Evolutionary conservation across 805 yeast species (phyloP).

Genomic region (Ogataea pini): DNA sequence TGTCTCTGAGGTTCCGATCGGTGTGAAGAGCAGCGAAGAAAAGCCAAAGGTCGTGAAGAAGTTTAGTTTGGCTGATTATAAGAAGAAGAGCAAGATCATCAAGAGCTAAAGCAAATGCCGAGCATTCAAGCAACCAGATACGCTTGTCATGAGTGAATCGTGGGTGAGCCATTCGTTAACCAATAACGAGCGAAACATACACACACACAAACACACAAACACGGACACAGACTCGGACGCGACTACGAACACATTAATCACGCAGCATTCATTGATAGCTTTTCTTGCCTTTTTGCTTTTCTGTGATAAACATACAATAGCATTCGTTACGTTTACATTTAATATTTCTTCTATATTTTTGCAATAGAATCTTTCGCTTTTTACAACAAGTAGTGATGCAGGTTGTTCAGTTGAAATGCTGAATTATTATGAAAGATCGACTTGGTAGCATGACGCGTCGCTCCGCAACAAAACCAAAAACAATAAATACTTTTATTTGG

Average conservation of each 20-base stretch:
- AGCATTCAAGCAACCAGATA: no score
- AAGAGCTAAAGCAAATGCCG: conserved; percentile 10
- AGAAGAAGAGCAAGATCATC: conserved; percentile 41
- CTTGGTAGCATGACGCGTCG: no score
- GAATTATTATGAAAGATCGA: no score
- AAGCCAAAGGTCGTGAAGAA: conserved; percentile 50
- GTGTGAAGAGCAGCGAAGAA: conserved; percentile 17
- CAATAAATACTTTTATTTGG: background rate
- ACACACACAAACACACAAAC: conserved; percentile 2
- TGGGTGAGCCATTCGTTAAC: conserved; percentile 9
- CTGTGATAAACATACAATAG: background rate
- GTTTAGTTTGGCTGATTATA: conserved; percentile 74
- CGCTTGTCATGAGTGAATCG: no score
- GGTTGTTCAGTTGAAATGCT: no score
- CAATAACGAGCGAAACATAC: no score
- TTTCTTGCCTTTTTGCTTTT: background rate
- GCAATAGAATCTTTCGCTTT: conserved; percentile 2
- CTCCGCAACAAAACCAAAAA: no score
- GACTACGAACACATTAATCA: conserved; percentile 1
- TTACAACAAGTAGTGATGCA: background rate
- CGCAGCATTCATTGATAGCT: background rate
- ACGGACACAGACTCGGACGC: background rate
- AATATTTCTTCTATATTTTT: background rate
- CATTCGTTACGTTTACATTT: conserved; percentile 10
- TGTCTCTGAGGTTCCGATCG: conserved; percentile 10